Base-by-base conservation (phyloP, 1,284 basidiomycete genomes). In the Cystobasidium sp. region DNA sequence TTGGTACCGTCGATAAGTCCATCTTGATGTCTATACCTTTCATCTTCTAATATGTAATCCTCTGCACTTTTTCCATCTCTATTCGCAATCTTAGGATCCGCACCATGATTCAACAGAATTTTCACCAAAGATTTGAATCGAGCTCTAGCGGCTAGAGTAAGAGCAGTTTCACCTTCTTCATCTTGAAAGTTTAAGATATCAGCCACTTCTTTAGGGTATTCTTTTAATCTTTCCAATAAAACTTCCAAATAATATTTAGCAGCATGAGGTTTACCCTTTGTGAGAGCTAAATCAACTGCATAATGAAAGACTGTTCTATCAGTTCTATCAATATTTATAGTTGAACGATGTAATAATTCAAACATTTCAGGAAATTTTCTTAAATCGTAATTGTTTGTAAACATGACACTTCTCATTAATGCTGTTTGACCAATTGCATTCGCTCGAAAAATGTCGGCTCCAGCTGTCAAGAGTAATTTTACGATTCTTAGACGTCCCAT, bases 141-240 rank as follows among this genome's bases (percentile, higher is more conserved):
- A 80, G 96, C 97, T 47, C 97, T 88, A 6, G 97, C 97, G 31
- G 97, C 96, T 86, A 99, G 89, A 0, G 97, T 99, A 74, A 99
- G 84, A 10, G 97, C 94, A 14, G 97, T 98, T 84, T 99, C 97
- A 44, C 96, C 96, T 79, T 99, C 97, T 81, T 98, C 94, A 82
- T 99, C 97, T 82, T 97, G 97, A 83, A 99, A 99, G 82, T 99
- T 99, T 84, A 99, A 93, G 64, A 99, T 94, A 81, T 99, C 97
- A 47, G 94, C 93, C 18, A 99, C 85, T 83, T 99, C 97, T 79
- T 92, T 91, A 1, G 96, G 95, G 83, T 94, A 99, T 81, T 97
- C 94, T n/a, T 91, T 86, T 20, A 99, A 86, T 55, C 95, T 88
- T 59, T 86, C 87, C 71, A 99, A 86, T 70, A 99, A 91, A 1